Conservation (phyloP, 495 filamentous ascomycete species). For the Neurospora sublineolata region DNA sequence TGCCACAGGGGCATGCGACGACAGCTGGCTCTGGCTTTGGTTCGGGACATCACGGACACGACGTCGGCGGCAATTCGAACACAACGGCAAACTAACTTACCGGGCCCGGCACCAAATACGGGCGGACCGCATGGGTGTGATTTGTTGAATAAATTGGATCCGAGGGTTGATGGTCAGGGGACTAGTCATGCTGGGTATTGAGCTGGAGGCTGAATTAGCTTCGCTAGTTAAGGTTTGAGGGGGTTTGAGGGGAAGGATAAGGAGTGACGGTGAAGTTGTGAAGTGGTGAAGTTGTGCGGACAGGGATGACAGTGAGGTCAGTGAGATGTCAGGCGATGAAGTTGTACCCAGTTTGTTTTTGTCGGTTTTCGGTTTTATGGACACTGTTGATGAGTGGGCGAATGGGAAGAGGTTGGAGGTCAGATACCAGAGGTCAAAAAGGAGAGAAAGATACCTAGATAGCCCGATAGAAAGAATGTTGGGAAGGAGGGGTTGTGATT, state of each 20-base stretch:
- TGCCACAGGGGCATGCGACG: background rate
- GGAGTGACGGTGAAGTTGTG: background rate
- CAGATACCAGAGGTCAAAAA: too few species aligned
- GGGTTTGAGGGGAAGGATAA: background rate
- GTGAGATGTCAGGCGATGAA: background rate
- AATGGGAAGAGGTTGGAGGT: too few species aligned
- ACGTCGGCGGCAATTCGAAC: background rate
- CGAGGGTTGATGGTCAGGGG: constrained; percentile 30
- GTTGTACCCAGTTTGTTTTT: background rate
- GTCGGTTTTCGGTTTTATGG: too few species aligned
- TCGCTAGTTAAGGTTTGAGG: background rate
- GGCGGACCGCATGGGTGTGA: constrained; percentile 41
- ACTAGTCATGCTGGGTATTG: background rate
- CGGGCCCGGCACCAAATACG: constrained; percentile 27
- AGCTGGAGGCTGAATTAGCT: background rate
- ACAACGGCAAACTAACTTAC: background rate
- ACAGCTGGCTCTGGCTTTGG: background rate
- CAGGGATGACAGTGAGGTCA: background rate
- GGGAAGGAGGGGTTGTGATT: too few species aligned
- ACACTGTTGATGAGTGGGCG: too few species aligned
- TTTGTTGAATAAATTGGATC: constrained; percentile 40
- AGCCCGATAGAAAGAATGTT: too few species aligned
- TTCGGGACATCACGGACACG: background rate
- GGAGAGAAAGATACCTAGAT: too few species aligned
- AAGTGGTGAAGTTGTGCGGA: too few species aligned